These are phyloP conservation scores for Salix arbutifolia DNA, from an alignment of 345 rosid genomes.

Conservation along the genomic window DNA sequence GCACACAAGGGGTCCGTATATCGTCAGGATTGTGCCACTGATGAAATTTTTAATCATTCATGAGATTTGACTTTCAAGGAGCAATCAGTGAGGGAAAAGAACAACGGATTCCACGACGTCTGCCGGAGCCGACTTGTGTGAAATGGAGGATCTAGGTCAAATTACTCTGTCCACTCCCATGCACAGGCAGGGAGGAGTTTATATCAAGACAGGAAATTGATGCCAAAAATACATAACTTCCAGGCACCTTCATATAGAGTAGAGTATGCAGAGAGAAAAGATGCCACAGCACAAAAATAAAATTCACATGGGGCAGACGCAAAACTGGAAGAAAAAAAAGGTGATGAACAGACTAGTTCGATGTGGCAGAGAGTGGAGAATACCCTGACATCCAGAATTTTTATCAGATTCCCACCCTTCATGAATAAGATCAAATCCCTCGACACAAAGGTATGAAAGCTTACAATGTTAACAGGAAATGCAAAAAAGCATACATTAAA, in stretches of 20 bases:
- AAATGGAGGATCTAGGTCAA: too few species aligned
- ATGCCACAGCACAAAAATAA: background rate
- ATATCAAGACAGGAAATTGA: background rate
- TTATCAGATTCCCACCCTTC: background rate
- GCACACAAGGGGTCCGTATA: too few species aligned
- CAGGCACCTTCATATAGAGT: background rate
- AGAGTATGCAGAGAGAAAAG: background rate
- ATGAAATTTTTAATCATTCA: too few species aligned
- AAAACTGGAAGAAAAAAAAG: background rate
- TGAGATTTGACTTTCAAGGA: too few species aligned
- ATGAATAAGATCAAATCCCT: slow-evolving; percentile 7
- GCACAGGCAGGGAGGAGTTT: too few species aligned
- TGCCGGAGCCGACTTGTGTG: too few species aligned
- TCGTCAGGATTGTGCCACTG: too few species aligned
- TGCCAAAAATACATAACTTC: background rate
- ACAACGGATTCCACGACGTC: too few species aligned
- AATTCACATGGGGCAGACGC: slow-evolving; percentile 3
- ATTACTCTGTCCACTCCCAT: too few species aligned
- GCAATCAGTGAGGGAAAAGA: too few species aligned
- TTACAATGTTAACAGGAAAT: slow-evolving; percentile 13
- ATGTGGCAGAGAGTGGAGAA: background rate
- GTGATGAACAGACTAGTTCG: background rate
- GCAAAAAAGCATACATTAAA: slow-evolving; percentile 4
- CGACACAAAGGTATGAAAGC: slow-evolving; percentile 11
- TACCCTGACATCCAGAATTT: background rate